A percentile compares a stretch with the other conserved stretches of the same genome.
Conservation (phyloP, 1,139 yeast species). For the Nakaseomyces kungkrabaensis region DNA sequence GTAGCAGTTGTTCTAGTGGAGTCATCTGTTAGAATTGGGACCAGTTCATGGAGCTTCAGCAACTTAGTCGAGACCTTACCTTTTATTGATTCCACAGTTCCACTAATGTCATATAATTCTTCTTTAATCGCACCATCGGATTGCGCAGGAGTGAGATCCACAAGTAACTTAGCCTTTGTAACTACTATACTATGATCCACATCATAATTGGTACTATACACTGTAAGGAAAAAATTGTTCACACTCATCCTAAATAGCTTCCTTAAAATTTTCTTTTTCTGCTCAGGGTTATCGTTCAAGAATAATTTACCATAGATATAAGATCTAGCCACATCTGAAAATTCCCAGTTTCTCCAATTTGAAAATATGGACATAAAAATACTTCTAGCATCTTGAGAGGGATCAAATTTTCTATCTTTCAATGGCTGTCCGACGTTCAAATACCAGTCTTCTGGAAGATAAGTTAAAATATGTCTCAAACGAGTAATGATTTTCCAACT, state of each 20-base stretch:
- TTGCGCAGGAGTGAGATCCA: constrained; percentile 13
- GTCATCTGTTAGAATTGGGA: constrained; percentile 7
- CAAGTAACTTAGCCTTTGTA: constrained; percentile 14
- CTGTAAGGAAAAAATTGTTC: constrained; percentile 19
- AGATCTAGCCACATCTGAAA: constrained; percentile 46
- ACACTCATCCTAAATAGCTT: constrained; percentile 17
- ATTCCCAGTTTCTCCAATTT: constrained; percentile 92
- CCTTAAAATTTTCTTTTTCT: constrained; percentile 15
- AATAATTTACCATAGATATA: constrained; percentile 37
- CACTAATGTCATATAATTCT: constrained; percentile 15
- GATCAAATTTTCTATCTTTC: constrained; percentile 21
- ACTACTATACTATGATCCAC: constrained; percentile 20
- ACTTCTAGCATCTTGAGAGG: constrained; percentile 45
- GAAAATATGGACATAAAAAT: constrained; percentile 52
- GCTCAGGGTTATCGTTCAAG: constrained; percentile 10
- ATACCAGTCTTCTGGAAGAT: constrained; percentile 50
- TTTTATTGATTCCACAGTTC: constrained; percentile 17
- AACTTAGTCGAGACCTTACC: constrained; percentile 20
- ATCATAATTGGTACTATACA: constrained; percentile 18
- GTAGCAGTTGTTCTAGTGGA: constrained; percentile 5
- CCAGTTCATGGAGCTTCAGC: constrained; percentile 11
- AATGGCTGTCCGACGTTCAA: constrained; percentile 17
- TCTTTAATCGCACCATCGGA: constrained; percentile 9
- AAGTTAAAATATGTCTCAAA: constrained; percentile 58
- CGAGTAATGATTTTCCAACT: constrained; percentile 83